phyloP scores from a whole-genome alignment of 352 stramenopile species.

The Phytophthora vignae region DNA sequence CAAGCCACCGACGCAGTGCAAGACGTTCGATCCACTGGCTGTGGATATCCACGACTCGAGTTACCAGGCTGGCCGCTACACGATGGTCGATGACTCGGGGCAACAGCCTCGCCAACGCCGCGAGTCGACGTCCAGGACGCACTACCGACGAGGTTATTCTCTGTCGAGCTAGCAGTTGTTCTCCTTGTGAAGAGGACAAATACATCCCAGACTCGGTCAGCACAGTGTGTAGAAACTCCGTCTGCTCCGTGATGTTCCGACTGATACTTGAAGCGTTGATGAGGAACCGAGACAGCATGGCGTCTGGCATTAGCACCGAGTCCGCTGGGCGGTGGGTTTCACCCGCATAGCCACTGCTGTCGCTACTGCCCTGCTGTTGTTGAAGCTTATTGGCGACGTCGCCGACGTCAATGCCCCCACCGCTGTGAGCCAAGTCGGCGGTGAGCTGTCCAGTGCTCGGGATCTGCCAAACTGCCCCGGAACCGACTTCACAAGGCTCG shows the following conservation, averaged over 20 bases:
- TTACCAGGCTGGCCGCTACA: slow-evolving; percentile 56
- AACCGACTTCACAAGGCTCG: slow-evolving; percentile 26
- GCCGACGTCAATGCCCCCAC: not conserved
- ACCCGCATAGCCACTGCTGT: not conserved
- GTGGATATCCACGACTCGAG: slow-evolving; percentile 47
- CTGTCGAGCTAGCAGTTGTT: slow-evolving; percentile 65
- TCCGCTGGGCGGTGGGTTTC: slow-evolving; percentile 13
- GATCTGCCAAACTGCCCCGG: slow-evolving; percentile 53
- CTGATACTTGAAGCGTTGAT: slow-evolving; percentile 54
- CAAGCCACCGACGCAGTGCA: slow-evolving; percentile 62
- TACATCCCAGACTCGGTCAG: slow-evolving; percentile 66
- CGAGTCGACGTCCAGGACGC: slow-evolving; percentile 34
- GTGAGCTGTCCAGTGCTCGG: slow-evolving; percentile 41
- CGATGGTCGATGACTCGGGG: slow-evolving; percentile 72
- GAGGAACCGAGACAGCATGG: slow-evolving; percentile 51
- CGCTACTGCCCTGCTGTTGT: not conserved
- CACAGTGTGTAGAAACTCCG: slow-evolving; percentile 65
- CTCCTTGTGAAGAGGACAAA: slow-evolving; percentile 73
- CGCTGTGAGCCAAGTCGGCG: slow-evolving; percentile 45
- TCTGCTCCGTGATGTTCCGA: slow-evolving; percentile 56
- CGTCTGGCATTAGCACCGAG: slow-evolving; percentile 39
- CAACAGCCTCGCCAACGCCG: slow-evolving; percentile 50
- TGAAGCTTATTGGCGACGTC: not conserved
- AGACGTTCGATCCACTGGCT: slow-evolving; percentile 68
- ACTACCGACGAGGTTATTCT: slow-evolving; percentile 34